Evolutionary conservation across 345 rosid genomes (phyloP).

Genomic region (Citrus mangshanensis): DNA sequence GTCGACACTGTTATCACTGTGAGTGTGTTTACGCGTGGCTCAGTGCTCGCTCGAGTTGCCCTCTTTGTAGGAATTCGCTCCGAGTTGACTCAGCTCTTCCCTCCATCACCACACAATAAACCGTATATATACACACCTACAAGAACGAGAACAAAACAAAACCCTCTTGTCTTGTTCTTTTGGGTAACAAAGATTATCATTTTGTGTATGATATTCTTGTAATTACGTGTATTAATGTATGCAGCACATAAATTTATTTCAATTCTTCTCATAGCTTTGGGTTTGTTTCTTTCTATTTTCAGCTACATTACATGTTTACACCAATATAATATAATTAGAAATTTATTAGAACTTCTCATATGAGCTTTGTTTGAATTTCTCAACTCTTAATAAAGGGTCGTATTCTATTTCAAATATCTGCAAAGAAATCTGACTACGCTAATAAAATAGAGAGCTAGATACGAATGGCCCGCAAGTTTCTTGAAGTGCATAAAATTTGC

Average conservation of each 20-base stretch:
- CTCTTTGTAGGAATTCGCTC: slow-evolving; percentile 57
- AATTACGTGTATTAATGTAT: neutral
- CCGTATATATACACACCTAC: neutral
- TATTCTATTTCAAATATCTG: too few relatives aligned
- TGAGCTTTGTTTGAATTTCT: too few relatives aligned
- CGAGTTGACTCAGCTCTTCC: slow-evolving; percentile 24
- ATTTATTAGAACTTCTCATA: too few relatives aligned
- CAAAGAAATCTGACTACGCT: too few relatives aligned
- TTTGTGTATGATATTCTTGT: neutral
- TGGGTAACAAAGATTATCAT: neutral
- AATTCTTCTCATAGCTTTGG: neutral
- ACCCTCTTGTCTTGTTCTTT: neutral
- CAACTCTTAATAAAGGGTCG: too few relatives aligned
- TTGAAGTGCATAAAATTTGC: too few relatives aligned
- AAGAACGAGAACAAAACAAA: neutral
- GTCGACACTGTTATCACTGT: slow-evolving; percentile 60
- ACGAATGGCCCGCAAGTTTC: too few relatives aligned
- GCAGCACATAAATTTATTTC: neutral
- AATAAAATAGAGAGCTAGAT: too few relatives aligned
- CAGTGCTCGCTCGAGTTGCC: slow-evolving; percentile 56
- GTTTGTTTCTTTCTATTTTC: neutral
- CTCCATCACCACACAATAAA: slow-evolving; percentile 11
- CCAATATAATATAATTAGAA: too few relatives aligned
- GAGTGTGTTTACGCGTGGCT: slow-evolving; percentile 78
- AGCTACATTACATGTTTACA: too few relatives aligned